These are phyloP conservation scores for Detonula confervacea DNA, from an alignment of 352 stramenopile genomes.

Conservation along the genomic window DNA sequence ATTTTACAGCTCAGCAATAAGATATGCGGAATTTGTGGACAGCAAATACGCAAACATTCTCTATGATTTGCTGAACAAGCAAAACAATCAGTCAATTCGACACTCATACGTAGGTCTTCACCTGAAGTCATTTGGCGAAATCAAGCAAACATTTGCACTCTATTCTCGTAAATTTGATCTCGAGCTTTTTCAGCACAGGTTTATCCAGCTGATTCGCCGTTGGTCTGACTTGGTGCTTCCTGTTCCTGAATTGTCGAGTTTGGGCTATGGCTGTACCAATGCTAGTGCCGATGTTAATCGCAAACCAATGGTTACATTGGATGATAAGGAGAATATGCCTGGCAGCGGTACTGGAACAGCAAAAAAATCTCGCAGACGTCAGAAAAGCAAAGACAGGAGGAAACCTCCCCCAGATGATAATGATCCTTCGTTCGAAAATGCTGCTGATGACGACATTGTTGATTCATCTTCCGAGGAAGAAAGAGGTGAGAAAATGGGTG, in stretches of 20 bases:
- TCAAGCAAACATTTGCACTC: slow-evolving; percentile 21
- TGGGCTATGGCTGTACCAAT: slow-evolving; percentile 32
- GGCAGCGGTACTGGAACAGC: background rate
- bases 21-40: slow-evolving; percentile 37
- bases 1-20: slow-evolving; percentile 44
- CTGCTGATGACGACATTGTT: slow-evolving; percentile 16
- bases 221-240: slow-evolving; percentile 51
- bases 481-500: background rate
- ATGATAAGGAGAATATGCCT: slow-evolving; percentile 37
- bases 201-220: slow-evolving; percentile 46
- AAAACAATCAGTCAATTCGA: slow-evolving; percentile 14
- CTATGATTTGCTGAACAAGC: slow-evolving; percentile 39
- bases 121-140: slow-evolving; percentile 45
- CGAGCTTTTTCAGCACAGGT: slow-evolving; percentile 41
- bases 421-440: slow-evolving; percentile 3
- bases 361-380: slow-evolving; percentile 8
- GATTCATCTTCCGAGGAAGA: slow-evolving; percentile 12
- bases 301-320: background rate
- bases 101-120: slow-evolving; percentile 6
- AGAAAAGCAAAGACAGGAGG: slow-evolving; percentile 1
- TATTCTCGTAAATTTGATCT: slow-evolving; percentile 47
- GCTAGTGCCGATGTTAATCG: background rate
- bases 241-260: slow-evolving; percentile 40
- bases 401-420: background rate
- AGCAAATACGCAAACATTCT: slow-evolving; percentile 41